Base-by-base conservation (phyloP, 139 green algal species). In the Yamagishiella unicocca region DNA sequence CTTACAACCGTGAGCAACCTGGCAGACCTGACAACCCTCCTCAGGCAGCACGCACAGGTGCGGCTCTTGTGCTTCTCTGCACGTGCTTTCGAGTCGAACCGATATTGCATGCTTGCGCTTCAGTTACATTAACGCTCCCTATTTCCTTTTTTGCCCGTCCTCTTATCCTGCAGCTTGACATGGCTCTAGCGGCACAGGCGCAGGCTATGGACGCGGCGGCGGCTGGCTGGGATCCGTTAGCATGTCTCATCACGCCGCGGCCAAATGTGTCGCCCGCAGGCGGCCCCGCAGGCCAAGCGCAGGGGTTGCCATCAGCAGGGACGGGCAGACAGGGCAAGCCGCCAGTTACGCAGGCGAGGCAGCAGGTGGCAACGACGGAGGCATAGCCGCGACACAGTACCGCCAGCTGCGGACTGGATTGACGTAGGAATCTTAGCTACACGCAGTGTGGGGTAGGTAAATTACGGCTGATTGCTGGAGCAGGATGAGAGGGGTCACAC, bases 221-320 rank as follows among this genome's bases (percentile, higher is more conserved):
- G 3, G 66, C 81, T 0, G 66, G 66, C 45, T 87, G 82, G 82
- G 82, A 87, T 19, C 82, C 82, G 37, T 67, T 87, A 8, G 82
- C 82, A 37, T 87, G 82, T 45, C 67, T 87, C 0, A 87, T 87
- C 8, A 87, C 82, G 25, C 82, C 82, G 25, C 66, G 82, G 40
- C 62, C 80, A 3, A 86, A 86, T 45, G 64, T 77, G 4, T 78
- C 80, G 33, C 80, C 80, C 10, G 31, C 42, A 22, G 43, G 43
- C 17, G 43, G 27, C 6, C 43, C 22, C 4, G 6, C 4, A 29
- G 64, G 43, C 21, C 31, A 40, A 54, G 61, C 42, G n/a, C 80
- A 78, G 33, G 80, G 27, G 10, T 38, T 53, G 5, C 43, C 80
- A 21, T 86, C 80, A 43, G 80, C 43, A 1, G 80, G 80, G 21